Conservation (phyloP, 768 basidiomycete genomes). For the Panaeolus papilionaceus region DNA sequence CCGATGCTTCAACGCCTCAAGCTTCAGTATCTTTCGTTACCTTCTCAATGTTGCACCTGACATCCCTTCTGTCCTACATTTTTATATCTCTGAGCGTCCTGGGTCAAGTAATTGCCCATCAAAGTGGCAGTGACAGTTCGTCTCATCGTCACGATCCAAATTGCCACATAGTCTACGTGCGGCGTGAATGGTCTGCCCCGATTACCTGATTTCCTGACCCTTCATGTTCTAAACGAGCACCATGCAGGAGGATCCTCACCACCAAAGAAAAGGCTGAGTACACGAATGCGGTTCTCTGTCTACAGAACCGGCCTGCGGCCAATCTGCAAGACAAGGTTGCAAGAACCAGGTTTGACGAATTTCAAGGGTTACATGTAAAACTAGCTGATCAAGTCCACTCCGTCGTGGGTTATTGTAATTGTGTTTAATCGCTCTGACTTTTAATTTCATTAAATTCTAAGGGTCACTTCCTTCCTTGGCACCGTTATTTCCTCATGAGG, state of each 20-base stretch:
- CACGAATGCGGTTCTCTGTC: constrained; percentile 39
- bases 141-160: background rate
- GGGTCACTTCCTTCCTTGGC: constrained; percentile 47
- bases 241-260: constrained; percentile 36
- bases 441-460: constrained; percentile 13
- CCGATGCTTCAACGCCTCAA: too few relatives aligned
- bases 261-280: constrained; percentile 36
- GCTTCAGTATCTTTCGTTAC: too few relatives aligned
- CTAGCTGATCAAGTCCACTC: constrained; percentile 37
- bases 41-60: too few relatives aligned
- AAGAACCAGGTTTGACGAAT: constrained; percentile 45
- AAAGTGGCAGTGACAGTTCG: too few relatives aligned
- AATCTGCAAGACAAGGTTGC: constrained; percentile 28
- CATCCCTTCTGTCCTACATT: background rate
- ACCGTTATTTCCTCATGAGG: constrained; percentile 36
- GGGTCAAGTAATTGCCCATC: background rate
- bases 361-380: constrained; percentile 42
- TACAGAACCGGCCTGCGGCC: constrained; percentile 36
- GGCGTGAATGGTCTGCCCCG: background rate
- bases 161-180: background rate
- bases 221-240: background rate
- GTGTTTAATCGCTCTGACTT: background rate
- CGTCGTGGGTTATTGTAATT: constrained; percentile 33
- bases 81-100: background rate
- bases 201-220: background rate